Conservation (phyloP, 495 filamentous ascomycete species). For the Friedmanniomyces endolithicus region DNA sequence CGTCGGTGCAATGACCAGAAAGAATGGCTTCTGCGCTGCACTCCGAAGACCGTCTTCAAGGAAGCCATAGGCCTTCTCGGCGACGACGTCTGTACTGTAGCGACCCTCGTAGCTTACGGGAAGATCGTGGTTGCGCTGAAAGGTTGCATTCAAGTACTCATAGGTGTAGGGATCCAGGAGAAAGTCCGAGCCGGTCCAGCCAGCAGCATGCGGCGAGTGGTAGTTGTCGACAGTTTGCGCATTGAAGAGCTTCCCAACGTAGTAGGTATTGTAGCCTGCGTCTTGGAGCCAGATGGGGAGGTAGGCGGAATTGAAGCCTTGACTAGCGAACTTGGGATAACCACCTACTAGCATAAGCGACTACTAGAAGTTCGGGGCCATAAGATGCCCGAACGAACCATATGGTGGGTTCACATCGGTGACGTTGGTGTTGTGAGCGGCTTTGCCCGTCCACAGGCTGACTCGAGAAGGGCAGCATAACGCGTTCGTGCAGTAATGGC, state of each 20-base stretch:
- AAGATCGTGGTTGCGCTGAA: constrained; percentile 48
- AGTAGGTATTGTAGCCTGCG: constrained; percentile 61
- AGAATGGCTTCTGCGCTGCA: constrained; percentile 44
- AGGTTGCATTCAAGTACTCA: constrained; percentile 53
- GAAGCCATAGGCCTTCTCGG: constrained; percentile 49
- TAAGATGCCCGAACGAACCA: constrained; percentile 8
- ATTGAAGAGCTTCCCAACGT: constrained; percentile 64
- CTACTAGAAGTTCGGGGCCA: background rate
- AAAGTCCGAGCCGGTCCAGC: constrained; percentile 52
- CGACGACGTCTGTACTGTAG: constrained; percentile 51
- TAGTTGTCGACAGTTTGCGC: constrained; percentile 28
- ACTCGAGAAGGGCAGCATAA: constrained; percentile 30
- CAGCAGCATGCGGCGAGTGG: constrained; percentile 38
- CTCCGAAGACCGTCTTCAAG: constrained; percentile 42
- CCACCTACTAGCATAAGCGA: constrained; percentile 34
- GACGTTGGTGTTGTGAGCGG: constrained; percentile 64
- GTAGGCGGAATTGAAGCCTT: constrained; percentile 54
- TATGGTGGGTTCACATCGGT: constrained; percentile 50
- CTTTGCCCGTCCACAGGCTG: constrained; percentile 44
- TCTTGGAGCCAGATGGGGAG: constrained; percentile 59
- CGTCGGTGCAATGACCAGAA: constrained; percentile 52
- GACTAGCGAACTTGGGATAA: constrained; percentile 55
- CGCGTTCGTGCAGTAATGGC: constrained; percentile 26
- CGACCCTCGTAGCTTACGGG: constrained; percentile 27
- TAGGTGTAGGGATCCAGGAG: constrained; percentile 63